Evolutionary conservation across 495 filamentous ascomycete genomes (phyloP).

Genomic region (Jackrogersella multiformis): DNA sequence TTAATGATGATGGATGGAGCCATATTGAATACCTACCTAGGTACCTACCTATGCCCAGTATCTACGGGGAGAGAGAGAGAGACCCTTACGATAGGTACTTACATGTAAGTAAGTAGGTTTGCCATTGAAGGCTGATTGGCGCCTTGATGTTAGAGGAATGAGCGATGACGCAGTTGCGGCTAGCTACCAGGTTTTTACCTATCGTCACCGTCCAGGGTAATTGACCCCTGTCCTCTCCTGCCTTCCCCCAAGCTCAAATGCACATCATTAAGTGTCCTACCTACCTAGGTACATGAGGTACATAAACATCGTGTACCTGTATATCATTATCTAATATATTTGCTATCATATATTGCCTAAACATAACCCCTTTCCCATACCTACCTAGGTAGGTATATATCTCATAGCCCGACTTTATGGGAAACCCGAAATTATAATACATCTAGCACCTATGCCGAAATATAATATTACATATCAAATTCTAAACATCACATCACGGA

Average conservation of each 20-base stretch:
- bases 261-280: neutral
- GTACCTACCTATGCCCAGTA: neutral
- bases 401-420: no score
- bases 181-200: constrained; percentile 26
- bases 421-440: no score
- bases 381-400: neutral
- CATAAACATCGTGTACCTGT: no score
- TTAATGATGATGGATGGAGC: constrained; percentile 8
- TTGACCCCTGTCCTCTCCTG: constrained; percentile 10
- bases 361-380: no score
- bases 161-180: constrained; percentile 39
- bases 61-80: neutral
- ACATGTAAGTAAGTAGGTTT: neutral
- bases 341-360: no score
- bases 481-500: neutral
- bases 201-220: constrained; percentile 20
- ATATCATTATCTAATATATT: no score
- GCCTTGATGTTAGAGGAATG: constrained; percentile 23
- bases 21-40: constrained; percentile 11
- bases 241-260: neutral
- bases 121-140: constrained; percentile 16
- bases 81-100: no score
- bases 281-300: no score
- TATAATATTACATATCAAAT: neutral
- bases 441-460: neutral